phyloP scores from a whole-genome alignment of 352 stramenopile genomes.

The Pythium plurisporium region DNA sequence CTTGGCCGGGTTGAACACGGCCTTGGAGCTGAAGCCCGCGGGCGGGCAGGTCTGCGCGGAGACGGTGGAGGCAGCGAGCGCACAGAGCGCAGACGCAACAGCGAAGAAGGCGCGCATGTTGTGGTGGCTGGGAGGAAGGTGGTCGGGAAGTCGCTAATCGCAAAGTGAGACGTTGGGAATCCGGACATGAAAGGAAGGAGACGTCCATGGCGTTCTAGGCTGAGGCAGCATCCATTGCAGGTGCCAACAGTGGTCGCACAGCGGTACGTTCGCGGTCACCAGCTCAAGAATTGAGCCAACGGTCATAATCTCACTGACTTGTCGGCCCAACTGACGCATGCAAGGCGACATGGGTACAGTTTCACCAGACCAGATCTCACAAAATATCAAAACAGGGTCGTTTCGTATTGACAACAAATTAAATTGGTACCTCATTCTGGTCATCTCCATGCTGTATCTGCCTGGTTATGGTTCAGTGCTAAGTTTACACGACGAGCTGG shows the following conservation, averaged over 20 bases:
- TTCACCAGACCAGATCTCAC: neutral
- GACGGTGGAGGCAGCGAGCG: slow-evolving; percentile 3
- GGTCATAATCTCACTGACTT: neutral
- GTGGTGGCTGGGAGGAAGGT: too few species aligned
- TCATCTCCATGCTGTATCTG: neutral
- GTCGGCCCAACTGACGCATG: neutral
- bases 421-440: neutral
- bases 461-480: neutral
- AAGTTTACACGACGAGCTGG: neutral
- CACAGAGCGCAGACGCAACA: slow-evolving; percentile 7
- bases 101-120: slow-evolving; percentile 10
- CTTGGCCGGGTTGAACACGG: slow-evolving; percentile 21
- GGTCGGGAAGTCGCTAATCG: slow-evolving; percentile 1
- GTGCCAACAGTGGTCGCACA: neutral
- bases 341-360: neutral
- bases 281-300: neutral
- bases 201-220: neutral
- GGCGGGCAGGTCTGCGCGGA: slow-evolving; percentile 16
- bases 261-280: neutral
- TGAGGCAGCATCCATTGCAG: neutral
- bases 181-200: too few species aligned
- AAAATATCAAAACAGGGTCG: neutral
- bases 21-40: slow-evolving; percentile 8
- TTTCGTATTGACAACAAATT: neutral
- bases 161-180: slow-evolving; percentile 2